phyloP scores from a whole-genome alignment of 257 asterid species.

The Scutellaria barbata region DNA sequence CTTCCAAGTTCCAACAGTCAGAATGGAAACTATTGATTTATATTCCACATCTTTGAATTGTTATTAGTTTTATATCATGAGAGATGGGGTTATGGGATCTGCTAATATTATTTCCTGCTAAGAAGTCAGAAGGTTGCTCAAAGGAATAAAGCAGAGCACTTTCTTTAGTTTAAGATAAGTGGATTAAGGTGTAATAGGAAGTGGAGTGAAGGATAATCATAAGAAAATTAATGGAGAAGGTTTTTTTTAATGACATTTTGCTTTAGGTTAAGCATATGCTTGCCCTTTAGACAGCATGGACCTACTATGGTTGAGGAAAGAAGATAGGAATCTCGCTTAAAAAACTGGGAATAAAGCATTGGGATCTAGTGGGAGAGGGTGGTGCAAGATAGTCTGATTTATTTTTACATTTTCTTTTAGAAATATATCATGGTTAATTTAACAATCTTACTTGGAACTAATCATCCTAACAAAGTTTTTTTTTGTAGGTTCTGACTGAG shows the following conservation, averaged over 20 bases:
- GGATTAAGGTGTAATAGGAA: conserved; percentile 33
- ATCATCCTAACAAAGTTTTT: background rate
- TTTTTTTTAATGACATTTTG: conserved; percentile 30
- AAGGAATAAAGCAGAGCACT: conserved; percentile 28
- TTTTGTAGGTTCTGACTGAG: background rate
- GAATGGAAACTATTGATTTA: conserved; percentile 34
- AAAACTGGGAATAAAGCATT: background rate
- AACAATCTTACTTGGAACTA: background rate
- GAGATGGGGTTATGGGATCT: conserved; percentile 44
- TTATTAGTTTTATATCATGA: conserved; percentile 25
- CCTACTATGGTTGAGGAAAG: conserved; percentile 16
- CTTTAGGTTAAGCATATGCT: conserved; percentile 30
- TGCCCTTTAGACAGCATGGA: conserved; percentile 28
- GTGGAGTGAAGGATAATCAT: conserved; percentile 29
- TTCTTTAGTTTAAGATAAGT: conserved; percentile 32
- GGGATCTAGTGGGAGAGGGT: background rate
- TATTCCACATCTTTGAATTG: conserved; percentile 14
- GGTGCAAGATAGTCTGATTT: background rate
- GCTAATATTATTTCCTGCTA: conserved; percentile 29
- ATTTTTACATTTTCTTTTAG: background rate
- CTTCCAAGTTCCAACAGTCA: conserved; percentile 28
- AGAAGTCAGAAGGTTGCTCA: conserved; percentile 23
- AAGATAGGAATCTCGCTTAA: conserved; percentile 6
- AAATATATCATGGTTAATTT: background rate
- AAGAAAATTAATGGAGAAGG: conserved; percentile 13